Conservation (phyloP, 768 basidiomycete genomes). For the Cubamyces lactineus region DNA sequence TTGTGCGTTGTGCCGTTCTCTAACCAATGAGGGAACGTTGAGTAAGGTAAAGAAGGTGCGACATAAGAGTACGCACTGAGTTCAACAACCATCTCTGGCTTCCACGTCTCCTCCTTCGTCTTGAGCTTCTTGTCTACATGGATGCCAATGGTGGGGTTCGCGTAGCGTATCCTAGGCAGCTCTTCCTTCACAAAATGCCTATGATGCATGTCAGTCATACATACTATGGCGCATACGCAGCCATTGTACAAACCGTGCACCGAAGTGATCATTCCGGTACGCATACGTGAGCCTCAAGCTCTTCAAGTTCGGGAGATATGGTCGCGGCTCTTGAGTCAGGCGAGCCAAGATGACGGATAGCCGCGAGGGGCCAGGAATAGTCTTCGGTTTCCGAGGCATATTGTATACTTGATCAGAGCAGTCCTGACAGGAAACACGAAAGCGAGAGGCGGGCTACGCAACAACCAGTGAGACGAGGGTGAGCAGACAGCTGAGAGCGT, state of each 20-base stretch:
- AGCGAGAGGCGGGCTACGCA: neutral
- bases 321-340: slow-evolving; percentile 55
- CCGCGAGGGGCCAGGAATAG: slow-evolving; percentile 51
- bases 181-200: slow-evolving; percentile 83
- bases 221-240: neutral
- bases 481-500: slow-evolving; percentile 3
- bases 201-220: neutral
- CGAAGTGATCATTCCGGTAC: slow-evolving; percentile 70
- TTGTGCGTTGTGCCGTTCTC: slow-evolving; percentile 52
- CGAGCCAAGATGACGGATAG: slow-evolving; percentile 56
- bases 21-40: slow-evolving; percentile 27
- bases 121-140: slow-evolving; percentile 59
- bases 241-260: slow-evolving; percentile 58
- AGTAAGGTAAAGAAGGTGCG: neutral
- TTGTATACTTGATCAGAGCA: neutral
- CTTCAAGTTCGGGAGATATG: slow-evolving; percentile 52
- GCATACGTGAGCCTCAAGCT: slow-evolving; percentile 60
- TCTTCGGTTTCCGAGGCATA: slow-evolving; percentile 37
- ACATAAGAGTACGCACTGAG: slow-evolving; percentile 56
- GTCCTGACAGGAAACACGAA: neutral
- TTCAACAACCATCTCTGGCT: slow-evolving; percentile 60
- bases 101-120: slow-evolving; percentile 56
- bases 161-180: slow-evolving; percentile 77
- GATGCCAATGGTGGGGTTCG: slow-evolving; percentile 69
- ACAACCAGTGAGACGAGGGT: neutral